Evolutionary conservation across 2,329 filamentous ascomycete species (phyloP).

Genomic region (Aspergillus sp.): DNA sequence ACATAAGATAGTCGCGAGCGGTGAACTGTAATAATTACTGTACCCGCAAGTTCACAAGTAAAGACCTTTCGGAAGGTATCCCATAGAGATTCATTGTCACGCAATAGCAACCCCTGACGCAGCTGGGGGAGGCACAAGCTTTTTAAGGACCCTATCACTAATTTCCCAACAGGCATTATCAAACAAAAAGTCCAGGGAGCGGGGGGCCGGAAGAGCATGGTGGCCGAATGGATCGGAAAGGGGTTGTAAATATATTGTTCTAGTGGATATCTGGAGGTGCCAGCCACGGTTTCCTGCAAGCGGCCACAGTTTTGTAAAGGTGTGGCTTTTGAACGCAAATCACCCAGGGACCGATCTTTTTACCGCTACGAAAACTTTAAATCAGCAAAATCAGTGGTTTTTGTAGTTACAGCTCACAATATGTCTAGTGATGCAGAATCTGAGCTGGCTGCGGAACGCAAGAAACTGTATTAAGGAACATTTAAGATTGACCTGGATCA

Average conservation of each 20-base stretch:
- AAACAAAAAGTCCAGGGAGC: neutral
- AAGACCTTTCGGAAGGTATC: neutral
- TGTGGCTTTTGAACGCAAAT: neutral
- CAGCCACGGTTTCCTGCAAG: neutral
- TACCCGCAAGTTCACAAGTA: neutral
- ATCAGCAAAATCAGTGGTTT: neutral
- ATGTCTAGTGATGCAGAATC: neutral
- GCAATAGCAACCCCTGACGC: neutral
- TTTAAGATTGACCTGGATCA: constrained; percentile 24
- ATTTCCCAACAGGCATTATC: neutral
- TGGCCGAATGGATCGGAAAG: neutral
- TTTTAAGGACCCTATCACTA: neutral
- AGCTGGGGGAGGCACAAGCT: neutral
- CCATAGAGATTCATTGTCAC: neutral
- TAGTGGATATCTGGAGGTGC: neutral
- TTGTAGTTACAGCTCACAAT: neutral
- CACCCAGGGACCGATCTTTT: neutral
- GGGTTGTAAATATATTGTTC: neutral
- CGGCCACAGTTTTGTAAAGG: neutral
- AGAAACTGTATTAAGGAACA: constrained; percentile 23
- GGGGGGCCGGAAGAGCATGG: neutral
- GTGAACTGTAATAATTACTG: neutral
- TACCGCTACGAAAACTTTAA: neutral
- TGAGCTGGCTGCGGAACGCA: constrained; percentile 18
- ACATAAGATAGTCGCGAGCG: neutral